Evolutionary conservation across 2,329 filamentous ascomycete species (phyloP), one percentile per base, ranked within the genome.

Genomic region (Scorias spongiosa): DNA sequence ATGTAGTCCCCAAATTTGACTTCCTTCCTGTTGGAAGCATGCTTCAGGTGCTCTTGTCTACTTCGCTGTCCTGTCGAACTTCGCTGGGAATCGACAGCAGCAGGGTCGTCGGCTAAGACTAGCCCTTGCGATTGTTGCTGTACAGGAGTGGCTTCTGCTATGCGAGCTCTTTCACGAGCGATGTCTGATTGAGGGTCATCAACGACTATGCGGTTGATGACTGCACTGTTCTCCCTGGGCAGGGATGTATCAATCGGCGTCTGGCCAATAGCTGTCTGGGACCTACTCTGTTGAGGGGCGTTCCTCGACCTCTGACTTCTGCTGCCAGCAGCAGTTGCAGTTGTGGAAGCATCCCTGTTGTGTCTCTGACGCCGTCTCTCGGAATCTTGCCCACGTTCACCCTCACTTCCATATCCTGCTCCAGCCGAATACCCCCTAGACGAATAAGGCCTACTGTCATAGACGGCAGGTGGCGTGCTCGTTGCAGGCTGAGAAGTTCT

Each of bases 1-100:
- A 93, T 86, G 63, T 96, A 98, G 50, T 95, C 87, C 47, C 89
- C 89, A 60, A 98, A 96, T 52, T 85, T 88, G 37, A 82, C 87
- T 51, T 82, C 78, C 67, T 93, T 94, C 47, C 72, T 66, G 39
- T 51, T 44, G 28, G 68, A 66, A 15, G 68, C 65, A 12, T 56
- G 48, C 44, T 65, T 65, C 39, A 74, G 74, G 55, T 78, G 75
- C 54, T 80, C 75, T 53, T 79, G 76, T 44, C 76, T 66, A 52
- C 66, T 69, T 48, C 63, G 61, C 42, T 64, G 64, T 14, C 49
- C 47, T 10, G 52, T 51, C 38, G 38, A 40, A 11, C 18, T 40
- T 18, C 38, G 38, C 10, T 48, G 43, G 41, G 63, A 64, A 54
- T 75, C 71, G 42, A 66, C 63, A 15, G 70, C 63, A 42, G 65